These are phyloP conservation scores for Malus hybrid DNA, from an alignment of 331 rosid species.

Conservation along the genomic window DNA sequence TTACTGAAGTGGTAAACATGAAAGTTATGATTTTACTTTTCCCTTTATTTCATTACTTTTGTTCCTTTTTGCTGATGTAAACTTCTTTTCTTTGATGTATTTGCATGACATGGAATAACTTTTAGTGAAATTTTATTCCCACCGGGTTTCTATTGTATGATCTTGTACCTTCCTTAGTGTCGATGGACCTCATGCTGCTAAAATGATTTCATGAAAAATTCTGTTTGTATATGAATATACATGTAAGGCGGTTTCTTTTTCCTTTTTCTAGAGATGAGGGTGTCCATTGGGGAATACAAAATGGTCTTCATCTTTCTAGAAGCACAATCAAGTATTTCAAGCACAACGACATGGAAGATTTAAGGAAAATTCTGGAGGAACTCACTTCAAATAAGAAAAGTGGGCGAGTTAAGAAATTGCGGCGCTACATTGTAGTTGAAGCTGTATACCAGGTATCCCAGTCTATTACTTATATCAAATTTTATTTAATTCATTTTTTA, in stretches of 20 bases:
- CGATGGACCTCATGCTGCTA: not conserved
- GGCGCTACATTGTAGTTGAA: slow-evolving; percentile 98
- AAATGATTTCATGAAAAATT: not conserved
- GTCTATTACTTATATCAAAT: slow-evolving; percentile 1
- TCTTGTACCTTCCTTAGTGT: not conserved
- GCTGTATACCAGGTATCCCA: slow-evolving; percentile 84
- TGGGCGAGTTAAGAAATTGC: slow-evolving; percentile 60
- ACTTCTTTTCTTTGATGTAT: not conserved
- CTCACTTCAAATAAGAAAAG: slow-evolving; percentile 39
- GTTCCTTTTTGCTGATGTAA: not conserved
- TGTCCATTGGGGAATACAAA: slow-evolving; percentile 99
- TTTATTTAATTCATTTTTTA: not conserved
- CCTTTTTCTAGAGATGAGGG: slow-evolving; percentile 78
- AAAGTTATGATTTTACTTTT: not conserved
- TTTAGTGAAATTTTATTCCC: slow-evolving; percentile 6
- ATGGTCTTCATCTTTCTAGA: slow-evolving; percentile 92
- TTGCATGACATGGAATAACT: not conserved
- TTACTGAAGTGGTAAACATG: not conserved
- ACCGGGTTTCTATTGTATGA: not conserved
- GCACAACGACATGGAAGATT: slow-evolving; percentile 84
- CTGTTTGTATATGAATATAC: not conserved
- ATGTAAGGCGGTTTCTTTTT: not conserved
- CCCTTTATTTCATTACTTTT: not conserved
- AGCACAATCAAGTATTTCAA: slow-evolving; percentile 86
- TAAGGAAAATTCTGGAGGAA: slow-evolving; percentile 70